Evolutionary conservation across 2,329 filamentous ascomycete genomes (phyloP).

Genomic region (Colletotrichum eleusines): DNA sequence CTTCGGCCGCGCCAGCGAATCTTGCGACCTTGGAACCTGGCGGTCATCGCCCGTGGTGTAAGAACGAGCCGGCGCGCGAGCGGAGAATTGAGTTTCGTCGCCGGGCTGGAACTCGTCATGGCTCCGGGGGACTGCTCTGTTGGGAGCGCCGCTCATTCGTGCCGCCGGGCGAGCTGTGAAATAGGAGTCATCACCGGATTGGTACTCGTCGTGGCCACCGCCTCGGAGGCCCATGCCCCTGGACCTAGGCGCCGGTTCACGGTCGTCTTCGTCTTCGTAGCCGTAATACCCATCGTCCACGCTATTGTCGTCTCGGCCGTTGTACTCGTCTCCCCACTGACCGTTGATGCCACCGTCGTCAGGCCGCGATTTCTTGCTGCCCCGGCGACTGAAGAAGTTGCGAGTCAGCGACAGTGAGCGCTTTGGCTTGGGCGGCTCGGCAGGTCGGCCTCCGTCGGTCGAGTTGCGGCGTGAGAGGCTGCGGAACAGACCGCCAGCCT

Average conservation of each 20-base stretch:
- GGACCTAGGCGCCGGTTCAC: conserved; percentile 34
- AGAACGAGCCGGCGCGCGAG: conserved; percentile 31
- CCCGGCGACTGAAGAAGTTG: conserved; percentile 57
- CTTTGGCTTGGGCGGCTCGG: conserved; percentile 56
- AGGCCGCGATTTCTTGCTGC: conserved; percentile 54
- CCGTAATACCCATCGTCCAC: conserved; percentile 42
- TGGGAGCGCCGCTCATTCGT: conserved; percentile 31
- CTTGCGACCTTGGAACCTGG: conserved; percentile 36
- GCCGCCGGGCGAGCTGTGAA: conserved; percentile 60
- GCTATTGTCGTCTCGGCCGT: conserved; percentile 54
- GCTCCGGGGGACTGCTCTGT: conserved; percentile 19
- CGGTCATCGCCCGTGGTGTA: conserved; percentile 48
- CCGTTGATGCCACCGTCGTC: conserved; percentile 69
- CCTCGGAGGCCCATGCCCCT: conserved; percentile 52
- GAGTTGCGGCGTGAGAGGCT: conserved; percentile 57
- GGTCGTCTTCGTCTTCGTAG: conserved; percentile 46
- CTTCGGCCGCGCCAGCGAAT: conserved; percentile 40
- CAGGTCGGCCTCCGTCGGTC: conserved; percentile 52
- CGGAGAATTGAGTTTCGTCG: conserved; percentile 26
- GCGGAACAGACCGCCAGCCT: conserved; percentile 45
- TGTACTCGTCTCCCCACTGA: conserved; percentile 60
- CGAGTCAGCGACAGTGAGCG: conserved; percentile 72
- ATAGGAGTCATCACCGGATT: conserved; percentile 67
- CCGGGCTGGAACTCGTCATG: conserved; percentile 33
- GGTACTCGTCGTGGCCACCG: conserved; percentile 61